Conservation (phyloP, 768 basidiomycete genomes). For the Mrakia hoshinonis region DNA sequence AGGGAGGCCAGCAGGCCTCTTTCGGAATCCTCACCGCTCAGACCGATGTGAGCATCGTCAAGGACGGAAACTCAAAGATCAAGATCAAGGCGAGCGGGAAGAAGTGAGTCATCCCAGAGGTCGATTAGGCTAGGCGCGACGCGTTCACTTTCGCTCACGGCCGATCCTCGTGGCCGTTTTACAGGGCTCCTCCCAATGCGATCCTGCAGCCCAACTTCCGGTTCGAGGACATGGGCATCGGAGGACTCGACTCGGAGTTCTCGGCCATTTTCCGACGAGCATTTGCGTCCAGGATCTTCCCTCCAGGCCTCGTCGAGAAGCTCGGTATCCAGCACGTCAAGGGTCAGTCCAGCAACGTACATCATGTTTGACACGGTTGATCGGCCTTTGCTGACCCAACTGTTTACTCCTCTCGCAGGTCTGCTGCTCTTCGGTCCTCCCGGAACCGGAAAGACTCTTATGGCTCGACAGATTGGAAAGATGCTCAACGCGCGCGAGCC, state of each 20-base stretch:
- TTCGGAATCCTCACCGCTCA: conserved; percentile 79
- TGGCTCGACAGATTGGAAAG: conserved; percentile 97
- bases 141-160: too few species aligned
- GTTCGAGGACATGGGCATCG: conserved; percentile 99
- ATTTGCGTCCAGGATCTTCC: conserved; percentile 97
- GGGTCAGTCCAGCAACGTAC: conserved; percentile 48
- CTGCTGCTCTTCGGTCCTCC: conserved; percentile 93
- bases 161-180: conserved; percentile 2
- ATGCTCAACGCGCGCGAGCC: conserved; percentile 98
- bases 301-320: conserved; percentile 90
- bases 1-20: conserved; percentile 40
- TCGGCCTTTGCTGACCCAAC: background rate
- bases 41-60: conserved; percentile 84
- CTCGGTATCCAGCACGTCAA: conserved; percentile 97
- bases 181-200: conserved; percentile 82
- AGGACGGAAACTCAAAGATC: conserved; percentile 68
- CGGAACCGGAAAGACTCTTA: conserved; percentile 95
- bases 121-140: too few species aligned
- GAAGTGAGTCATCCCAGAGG: conserved; percentile 60
- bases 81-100: conserved; percentile 87
- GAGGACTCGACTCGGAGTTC: conserved; percentile 91
- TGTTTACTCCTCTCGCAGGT: conserved; percentile 46
- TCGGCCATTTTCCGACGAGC: conserved; percentile 95
- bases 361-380: background rate
- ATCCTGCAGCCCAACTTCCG: conserved; percentile 97